These are phyloP conservation scores for Fusarium pseudoanthophilum DNA, from an alignment of 2,329 filamentous ascomycete species.

Conservation along the genomic window DNA sequence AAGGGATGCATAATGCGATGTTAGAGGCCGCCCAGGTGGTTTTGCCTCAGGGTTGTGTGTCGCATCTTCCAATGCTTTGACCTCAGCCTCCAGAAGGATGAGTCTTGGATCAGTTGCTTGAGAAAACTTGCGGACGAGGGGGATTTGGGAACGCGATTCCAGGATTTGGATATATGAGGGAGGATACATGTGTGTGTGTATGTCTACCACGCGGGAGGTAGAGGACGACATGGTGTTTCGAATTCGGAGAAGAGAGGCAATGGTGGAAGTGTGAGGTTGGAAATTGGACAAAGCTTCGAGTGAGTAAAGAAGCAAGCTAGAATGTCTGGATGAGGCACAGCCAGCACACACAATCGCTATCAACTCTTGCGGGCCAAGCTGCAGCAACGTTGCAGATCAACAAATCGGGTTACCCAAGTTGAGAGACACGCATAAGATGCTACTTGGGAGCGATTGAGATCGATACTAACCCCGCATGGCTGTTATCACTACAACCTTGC, in stretches of 20 bases:
- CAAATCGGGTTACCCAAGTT: constrained; percentile 7
- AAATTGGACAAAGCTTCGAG: neutral
- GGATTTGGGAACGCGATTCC: constrained; percentile 69
- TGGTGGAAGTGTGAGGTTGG: neutral
- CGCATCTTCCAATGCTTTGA: constrained; percentile 59
- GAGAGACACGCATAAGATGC: constrained; percentile 15
- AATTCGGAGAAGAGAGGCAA: neutral
- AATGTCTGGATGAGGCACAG: neutral
- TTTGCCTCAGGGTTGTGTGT: constrained; percentile 64
- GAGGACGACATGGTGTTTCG: constrained; percentile 48
- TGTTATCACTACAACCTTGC: constrained; percentile 11
- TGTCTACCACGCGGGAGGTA: constrained; percentile 64
- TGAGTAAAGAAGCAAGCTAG: neutral
- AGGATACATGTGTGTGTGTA: constrained; percentile 78
- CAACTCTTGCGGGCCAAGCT: constrained; percentile 1
- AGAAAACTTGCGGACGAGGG: constrained; percentile 75
- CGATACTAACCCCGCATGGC: constrained; percentile 25
- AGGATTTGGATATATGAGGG: constrained; percentile 71
- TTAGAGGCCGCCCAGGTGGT: constrained; percentile 82
- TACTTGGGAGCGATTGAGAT: neutral
- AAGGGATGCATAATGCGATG: constrained; percentile 84
- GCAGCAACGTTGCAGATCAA: constrained; percentile 27
- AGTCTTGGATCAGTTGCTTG: constrained; percentile 68
- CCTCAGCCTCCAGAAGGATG: constrained; percentile 68
- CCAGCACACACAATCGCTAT: neutral